Evolutionary conservation across 306 rosid species (phyloP).

Genomic region (Luffa acutangula): DNA sequence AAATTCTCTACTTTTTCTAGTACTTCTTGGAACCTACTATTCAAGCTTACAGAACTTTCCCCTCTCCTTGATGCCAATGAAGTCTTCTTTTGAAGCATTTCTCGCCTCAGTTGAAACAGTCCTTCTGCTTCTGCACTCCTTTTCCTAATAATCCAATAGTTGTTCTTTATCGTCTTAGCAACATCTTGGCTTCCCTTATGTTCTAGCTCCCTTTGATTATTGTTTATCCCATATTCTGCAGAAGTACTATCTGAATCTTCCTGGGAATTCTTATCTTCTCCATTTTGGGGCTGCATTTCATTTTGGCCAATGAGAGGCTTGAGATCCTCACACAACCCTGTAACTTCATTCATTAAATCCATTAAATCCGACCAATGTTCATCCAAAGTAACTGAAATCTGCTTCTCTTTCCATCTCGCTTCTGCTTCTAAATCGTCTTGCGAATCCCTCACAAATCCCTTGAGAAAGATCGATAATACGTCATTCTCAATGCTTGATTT

Average conservation of each 20-base stretch:
- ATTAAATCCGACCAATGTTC: constrained; percentile 44
- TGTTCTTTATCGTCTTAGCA: too few relatives aligned
- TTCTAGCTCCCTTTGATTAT: constrained; percentile 15
- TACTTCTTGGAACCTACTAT: constrained; percentile 30
- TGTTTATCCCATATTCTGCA: constrained; percentile 13
- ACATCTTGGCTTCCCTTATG: constrained; percentile 12
- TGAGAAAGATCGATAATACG: constrained; percentile 27
- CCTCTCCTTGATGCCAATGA: constrained; percentile 22
- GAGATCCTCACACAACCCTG: constrained; percentile 33
- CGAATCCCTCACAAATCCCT: constrained; percentile 38
- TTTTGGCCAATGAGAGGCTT: constrained; percentile 8
- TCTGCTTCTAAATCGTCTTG: constrained; percentile 30
- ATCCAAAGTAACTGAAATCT: constrained; percentile 18
- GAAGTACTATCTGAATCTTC: constrained; percentile 10
- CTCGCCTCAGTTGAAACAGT: constrained; percentile 24
- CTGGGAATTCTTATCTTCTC: constrained; percentile 10
- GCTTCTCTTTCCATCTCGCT: constrained; percentile 24
- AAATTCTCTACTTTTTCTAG: constrained; percentile 31
- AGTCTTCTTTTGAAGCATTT: constrained; percentile 25
- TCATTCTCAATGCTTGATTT: constrained; percentile 47
- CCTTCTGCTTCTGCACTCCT: constrained; percentile 38
- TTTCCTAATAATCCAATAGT: constrained; percentile 15
- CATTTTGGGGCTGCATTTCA: neutral
- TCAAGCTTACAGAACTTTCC: constrained; percentile 20
- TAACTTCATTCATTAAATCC: constrained; percentile 42